phyloP scores from a whole-genome alignment of 2,329 filamentous ascomycete genomes.

The Fusarium annulatum region DNA sequence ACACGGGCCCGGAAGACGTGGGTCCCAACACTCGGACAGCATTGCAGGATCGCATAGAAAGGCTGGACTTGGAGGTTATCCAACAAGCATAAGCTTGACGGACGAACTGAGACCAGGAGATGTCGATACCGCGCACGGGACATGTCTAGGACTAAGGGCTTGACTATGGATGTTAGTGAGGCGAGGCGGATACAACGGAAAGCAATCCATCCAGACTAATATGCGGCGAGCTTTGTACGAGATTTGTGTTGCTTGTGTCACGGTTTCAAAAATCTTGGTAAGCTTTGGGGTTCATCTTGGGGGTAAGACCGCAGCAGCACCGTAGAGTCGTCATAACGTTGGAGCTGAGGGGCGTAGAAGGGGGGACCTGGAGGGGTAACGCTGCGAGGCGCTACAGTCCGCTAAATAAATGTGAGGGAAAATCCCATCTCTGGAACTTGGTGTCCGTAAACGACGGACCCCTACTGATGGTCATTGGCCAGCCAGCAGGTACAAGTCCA shows the following conservation, averaged over 20 bases:
- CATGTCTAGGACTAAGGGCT: slow-evolving; percentile 8
- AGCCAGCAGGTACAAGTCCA: not conserved
- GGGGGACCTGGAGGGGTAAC: slow-evolving; percentile 35
- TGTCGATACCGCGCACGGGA: slow-evolving; percentile 7
- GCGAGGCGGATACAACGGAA: slow-evolving; percentile 19
- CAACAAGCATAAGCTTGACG: slow-evolving; percentile 21
- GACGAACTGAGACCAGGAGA: slow-evolving; percentile 10
- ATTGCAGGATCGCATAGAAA: slow-evolving; percentile 21
- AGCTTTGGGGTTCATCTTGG: slow-evolving; percentile 37
- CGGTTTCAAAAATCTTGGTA: slow-evolving; percentile 41
- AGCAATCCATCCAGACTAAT: slow-evolving; percentile 2
- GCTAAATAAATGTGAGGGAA: slow-evolving; percentile 24
- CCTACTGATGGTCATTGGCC: slow-evolving; percentile 23
- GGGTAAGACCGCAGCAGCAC: slow-evolving; percentile 40
- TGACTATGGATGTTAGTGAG: slow-evolving; percentile 1
- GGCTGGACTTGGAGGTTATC: slow-evolving; percentile 27
- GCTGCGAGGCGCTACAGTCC: slow-evolving; percentile 6
- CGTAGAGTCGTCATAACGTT: slow-evolving; percentile 40
- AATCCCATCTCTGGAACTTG: slow-evolving; percentile 41
- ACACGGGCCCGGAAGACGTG: slow-evolving; percentile 35
- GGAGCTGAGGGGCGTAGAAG: slow-evolving; percentile 36
- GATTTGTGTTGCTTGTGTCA: slow-evolving; percentile 43
- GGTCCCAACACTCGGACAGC: slow-evolving; percentile 39
- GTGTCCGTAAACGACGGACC: slow-evolving; percentile 41
- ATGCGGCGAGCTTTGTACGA: slow-evolving; percentile 37